Base-by-base conservation (phyloP, 257 asterid genomes). In the Lavandula angustifolia region DNA sequence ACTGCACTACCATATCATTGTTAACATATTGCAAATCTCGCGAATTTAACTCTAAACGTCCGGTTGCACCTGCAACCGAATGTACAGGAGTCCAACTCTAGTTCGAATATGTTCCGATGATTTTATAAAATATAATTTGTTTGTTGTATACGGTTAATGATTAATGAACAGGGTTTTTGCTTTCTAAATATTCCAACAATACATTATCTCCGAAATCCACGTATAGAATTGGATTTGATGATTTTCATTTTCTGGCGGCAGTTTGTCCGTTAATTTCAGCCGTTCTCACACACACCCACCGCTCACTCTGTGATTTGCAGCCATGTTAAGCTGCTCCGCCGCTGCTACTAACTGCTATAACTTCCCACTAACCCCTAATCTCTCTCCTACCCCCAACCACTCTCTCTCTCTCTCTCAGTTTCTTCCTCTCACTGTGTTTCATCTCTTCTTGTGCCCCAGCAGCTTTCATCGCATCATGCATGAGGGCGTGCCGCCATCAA, bases 241-340 rank as follows among this genome's bases (percentile, higher is more conserved):
- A 77, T 69, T 54, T 64, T 66, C 69, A 61, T 55, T 72, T 55
- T 58, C 66, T 76, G 85, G 80, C 85, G 78, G 64, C 82, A 80
- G 37, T 74, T 68, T 50, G 75, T 74, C 77, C 70, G 79, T 72
- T 68, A 77, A 77, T 77, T 74, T 72, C 73, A 68, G 72, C 77
- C 80, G 40, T 35, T 66, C 44, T 14, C 68, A 41, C 69, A 66
- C 71, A 47, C 62, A 43, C 60, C 37, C 80, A 60, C 78, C 73
- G 37, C 53, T 54, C 68, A 54, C 65, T 53, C 73, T n/a, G 66
- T 58, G 73, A 29, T 49, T 68, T 43, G 50, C 76, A 48, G 69
- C 82, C 68, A 81, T 81, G 84, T 67, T 69, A 66, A 73, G 7
- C 56, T 64, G 48, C 64, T 67, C 75, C 48, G 61, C 80, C 18